These are phyloP conservation scores for Acephala macrosclerotiorum DNA, from an alignment of 2,329 filamentous ascomycete genomes.

Conservation along the genomic window DNA sequence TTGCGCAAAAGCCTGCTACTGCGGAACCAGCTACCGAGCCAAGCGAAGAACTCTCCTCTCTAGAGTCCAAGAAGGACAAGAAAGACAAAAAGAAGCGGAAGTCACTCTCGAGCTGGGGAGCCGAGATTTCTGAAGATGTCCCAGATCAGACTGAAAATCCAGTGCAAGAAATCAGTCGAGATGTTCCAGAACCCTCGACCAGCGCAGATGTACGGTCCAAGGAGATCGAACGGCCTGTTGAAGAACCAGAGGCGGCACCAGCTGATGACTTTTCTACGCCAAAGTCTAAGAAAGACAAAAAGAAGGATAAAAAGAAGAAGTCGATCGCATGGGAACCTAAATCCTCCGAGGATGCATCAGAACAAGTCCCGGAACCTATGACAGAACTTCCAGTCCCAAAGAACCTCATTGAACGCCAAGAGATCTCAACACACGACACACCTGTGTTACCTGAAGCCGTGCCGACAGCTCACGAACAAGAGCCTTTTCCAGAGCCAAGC, in stretches of 20 bases:
- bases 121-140: background rate
- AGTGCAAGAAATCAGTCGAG: background rate
- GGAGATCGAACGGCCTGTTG: background rate
- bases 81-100: conserved; percentile 15
- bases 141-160: background rate
- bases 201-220: background rate
- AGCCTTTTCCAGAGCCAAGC: background rate
- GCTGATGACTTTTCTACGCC: conserved; percentile 12
- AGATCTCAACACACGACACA: background rate
- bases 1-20: background rate
- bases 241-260: background rate
- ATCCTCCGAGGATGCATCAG: conserved; percentile 30
- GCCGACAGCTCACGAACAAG: background rate
- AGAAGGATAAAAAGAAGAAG: conserved; percentile 30
- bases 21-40: background rate
- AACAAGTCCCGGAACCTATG: conserved; percentile 32
- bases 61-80: conserved; percentile 18
- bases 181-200: background rate
- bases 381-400: background rate
- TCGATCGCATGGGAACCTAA: conserved; percentile 21
- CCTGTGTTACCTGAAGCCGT: background rate
- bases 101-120: background rate
- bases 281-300: conserved; percentile 15
- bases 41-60: conserved; percentile 4
- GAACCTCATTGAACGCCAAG: background rate